Conservation (phyloP, 495 filamentous ascomycete genomes). For the Penicillium odoratum region DNA sequence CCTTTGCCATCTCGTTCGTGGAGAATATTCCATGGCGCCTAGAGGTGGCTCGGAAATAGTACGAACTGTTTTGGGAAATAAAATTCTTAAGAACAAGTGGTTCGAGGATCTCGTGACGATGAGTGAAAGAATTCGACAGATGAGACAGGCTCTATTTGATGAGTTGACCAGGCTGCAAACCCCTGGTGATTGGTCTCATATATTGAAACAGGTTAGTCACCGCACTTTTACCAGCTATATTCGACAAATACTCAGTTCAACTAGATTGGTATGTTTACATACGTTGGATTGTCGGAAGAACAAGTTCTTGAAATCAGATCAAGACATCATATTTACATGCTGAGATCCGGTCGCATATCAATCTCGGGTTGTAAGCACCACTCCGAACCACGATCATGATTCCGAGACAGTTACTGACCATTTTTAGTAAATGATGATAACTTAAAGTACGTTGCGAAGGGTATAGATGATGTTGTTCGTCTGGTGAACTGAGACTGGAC, state of each 20-base stretch:
- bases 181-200: constrained; percentile 21
- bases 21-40: constrained; percentile 36
- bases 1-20: constrained; percentile 30
- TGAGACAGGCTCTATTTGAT: constrained; percentile 28
- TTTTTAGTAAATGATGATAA: constrained; percentile 25
- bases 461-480: constrained; percentile 20
- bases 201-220: constrained; percentile 10
- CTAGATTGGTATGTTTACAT: constrained; percentile 36
- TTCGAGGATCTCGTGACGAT: constrained; percentile 32
- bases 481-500: neutral
- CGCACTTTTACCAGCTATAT: too few relatives aligned
- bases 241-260: too few relatives aligned
- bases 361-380: constrained; percentile 33
- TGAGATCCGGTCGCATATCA: constrained; percentile 22
- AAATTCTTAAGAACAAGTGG: constrained; percentile 29
- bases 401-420: neutral
- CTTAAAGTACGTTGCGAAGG: constrained; percentile 27
- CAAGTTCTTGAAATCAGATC: constrained; percentile 23
- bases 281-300: constrained; percentile 20
- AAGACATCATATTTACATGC: constrained; percentile 27
- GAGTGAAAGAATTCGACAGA: constrained; percentile 28
- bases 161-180: constrained; percentile 22
- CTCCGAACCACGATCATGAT: neutral
- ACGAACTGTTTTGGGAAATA: constrained; percentile 28
- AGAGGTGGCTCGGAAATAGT: constrained; percentile 37